Conservation (phyloP, 345 rosid species). For the Citrus unshiu region DNA sequence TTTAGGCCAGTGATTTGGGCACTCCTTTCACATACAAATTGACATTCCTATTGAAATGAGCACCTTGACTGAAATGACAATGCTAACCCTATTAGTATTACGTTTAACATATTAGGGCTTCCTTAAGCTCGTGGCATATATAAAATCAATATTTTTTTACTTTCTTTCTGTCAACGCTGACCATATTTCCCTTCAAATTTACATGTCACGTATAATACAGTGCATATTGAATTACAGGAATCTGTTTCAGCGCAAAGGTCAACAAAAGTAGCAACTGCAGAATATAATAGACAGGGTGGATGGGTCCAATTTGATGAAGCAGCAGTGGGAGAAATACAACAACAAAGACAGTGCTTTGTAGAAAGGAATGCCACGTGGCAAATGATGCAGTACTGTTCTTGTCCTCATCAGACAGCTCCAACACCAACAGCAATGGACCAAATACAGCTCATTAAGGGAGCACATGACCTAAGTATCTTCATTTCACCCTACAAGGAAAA, state of each 20-base stretch:
- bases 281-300: slow-evolving; percentile 32
- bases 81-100: slow-evolving; percentile 1
- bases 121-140: not conserved
- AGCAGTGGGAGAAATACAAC: slow-evolving; percentile 23
- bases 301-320: slow-evolving; percentile 43
- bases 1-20: slow-evolving; percentile 11
- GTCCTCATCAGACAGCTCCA: slow-evolving; percentile 18
- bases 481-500: slow-evolving; percentile 34
- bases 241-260: slow-evolving; percentile 32
- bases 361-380: slow-evolving; percentile 72
- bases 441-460: slow-evolving; percentile 22
- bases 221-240: slow-evolving; percentile 36
- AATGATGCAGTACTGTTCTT: slow-evolving; percentile 35
- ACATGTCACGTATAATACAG: not conserved
- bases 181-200: not conserved
- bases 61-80: slow-evolving; percentile 21
- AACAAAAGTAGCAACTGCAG: slow-evolving; percentile 34
- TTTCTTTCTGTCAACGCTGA: not conserved
- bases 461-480: slow-evolving; percentile 28
- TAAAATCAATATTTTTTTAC: too few species aligned
- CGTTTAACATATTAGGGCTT: not conserved
- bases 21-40: not conserved
- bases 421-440: slow-evolving; percentile 29
- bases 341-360: slow-evolving; percentile 27
- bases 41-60: slow-evolving; percentile 5